phyloP scores from a whole-genome alignment of 1,284 basidiomycete species.

The Puccinia hordei region DNA sequence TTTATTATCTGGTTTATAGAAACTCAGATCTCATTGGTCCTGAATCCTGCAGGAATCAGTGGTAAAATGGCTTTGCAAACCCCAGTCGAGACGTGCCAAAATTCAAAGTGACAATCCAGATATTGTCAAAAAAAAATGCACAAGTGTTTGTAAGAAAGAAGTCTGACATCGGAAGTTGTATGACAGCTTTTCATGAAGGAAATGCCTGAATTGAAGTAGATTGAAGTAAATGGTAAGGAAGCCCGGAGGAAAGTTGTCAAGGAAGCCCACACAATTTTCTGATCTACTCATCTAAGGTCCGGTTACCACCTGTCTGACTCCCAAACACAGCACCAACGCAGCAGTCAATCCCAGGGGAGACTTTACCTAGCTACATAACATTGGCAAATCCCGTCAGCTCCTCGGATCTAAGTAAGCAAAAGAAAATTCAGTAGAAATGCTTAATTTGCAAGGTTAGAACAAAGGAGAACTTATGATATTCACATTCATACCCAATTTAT shows the following conservation, averaged over 20 bases:
- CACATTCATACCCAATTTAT: constrained; percentile 46
- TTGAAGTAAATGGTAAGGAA: not conserved
- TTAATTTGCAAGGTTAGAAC: not conserved
- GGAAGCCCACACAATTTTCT: not conserved
- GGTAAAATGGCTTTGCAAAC: constrained; percentile 26
- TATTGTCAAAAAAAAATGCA: not conserved
- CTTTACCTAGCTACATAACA: constrained; percentile 37
- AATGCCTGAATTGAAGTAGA: constrained; percentile 32
- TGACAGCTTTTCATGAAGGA: constrained; percentile 51
- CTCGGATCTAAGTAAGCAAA: not conserved
- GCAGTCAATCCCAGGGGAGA: constrained; percentile 46
- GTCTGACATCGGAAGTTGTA: constrained; percentile 47
- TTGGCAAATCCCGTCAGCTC: not conserved
- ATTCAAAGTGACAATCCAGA: not conserved
- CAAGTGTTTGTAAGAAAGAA: too few relatives aligned
- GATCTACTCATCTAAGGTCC: constrained; percentile 37
- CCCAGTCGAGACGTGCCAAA: constrained; percentile 20
- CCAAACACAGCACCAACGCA: constrained; percentile 50
- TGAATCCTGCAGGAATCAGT: constrained; percentile 12
- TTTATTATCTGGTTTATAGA: not conserved
- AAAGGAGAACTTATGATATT: not conserved
- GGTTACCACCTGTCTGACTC: constrained; percentile 46
- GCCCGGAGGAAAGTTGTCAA: not conserved
- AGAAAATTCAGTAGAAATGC: not conserved
- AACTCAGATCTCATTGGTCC: not conserved